These are phyloP conservation scores for Podaxis sp. DNA, from an alignment of 768 basidiomycete species.

Conservation along the genomic window DNA sequence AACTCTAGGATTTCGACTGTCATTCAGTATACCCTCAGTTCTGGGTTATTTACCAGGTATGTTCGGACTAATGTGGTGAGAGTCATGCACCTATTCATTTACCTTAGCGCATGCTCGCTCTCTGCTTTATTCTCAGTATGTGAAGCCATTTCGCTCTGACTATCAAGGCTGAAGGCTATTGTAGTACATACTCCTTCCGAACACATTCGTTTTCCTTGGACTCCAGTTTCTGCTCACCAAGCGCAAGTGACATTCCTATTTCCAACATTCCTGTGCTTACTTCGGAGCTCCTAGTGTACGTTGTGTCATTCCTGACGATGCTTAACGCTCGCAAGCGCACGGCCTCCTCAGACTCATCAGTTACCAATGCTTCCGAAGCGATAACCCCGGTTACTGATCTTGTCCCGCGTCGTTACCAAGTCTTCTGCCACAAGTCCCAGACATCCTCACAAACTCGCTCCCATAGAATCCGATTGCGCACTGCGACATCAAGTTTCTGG, in stretches of 20 bases:
- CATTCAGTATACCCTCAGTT: slow-evolving; percentile 33
- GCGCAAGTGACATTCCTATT: slow-evolving; percentile 23
- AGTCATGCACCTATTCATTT: not conserved
- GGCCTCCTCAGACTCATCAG: not conserved
- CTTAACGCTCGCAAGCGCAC: slow-evolving; percentile 37
- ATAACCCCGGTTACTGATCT: not conserved
- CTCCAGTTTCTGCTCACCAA: slow-evolving; percentile 41
- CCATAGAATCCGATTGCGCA: not conserved
- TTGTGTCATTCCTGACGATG: slow-evolving; percentile 43
- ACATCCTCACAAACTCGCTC: slow-evolving; percentile 6
- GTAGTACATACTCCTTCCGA: slow-evolving; percentile 39
- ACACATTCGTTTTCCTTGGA: slow-evolving; percentile 38
- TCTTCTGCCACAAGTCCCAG: not conserved
- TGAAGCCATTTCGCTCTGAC: not conserved
- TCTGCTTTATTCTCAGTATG: slow-evolving; percentile 38
- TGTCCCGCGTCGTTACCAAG: not conserved
- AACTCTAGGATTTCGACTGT: slow-evolving; percentile 30
- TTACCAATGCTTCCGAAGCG: not conserved
- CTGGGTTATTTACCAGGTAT: slow-evolving; percentile 36
- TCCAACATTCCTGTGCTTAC: not conserved
- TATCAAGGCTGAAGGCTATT: not conserved
- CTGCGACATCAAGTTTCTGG: slow-evolving; percentile 21
- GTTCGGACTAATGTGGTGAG: not conserved
- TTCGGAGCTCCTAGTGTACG: slow-evolving; percentile 34
- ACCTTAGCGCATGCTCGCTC: slow-evolving; percentile 37